These are phyloP conservation scores for Paramecium sonneborni DNA, from an alignment of 73 alveolate genomes.

Conservation along the genomic window DNA sequence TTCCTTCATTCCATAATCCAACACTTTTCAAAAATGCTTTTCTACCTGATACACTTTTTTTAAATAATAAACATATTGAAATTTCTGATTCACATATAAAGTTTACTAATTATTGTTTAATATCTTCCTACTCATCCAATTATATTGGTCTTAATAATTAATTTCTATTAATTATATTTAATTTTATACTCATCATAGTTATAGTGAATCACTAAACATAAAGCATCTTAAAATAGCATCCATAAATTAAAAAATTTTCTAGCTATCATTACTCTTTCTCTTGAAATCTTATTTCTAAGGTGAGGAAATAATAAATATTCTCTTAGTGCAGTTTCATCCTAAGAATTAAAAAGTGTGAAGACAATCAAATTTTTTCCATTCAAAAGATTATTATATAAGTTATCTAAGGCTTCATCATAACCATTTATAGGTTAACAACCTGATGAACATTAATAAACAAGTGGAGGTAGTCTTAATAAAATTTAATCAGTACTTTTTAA, in stretches of 20 bases:
- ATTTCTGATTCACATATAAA: constrained; percentile 66
- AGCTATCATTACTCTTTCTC: constrained; percentile 51
- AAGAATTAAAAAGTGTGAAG: constrained; percentile 64
- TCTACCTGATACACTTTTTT: constrained; percentile 69
- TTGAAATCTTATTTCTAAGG: constrained; percentile 51
- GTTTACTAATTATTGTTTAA: constrained; percentile 28
- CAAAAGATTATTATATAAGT: constrained; percentile 4
- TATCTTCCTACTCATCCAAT: constrained; percentile 32
- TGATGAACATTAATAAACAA: constrained; percentile 59
- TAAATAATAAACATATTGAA: constrained; percentile 67
- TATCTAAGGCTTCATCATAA: constrained; percentile 42
- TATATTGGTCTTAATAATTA: constrained; percentile 22
- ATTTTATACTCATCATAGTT: constrained; percentile 52
- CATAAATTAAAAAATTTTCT: constrained; percentile 49
- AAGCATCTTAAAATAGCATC: constrained; percentile 67
- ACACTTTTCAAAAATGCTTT: constrained; percentile 72
- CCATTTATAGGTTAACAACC: constrained; percentile 50
- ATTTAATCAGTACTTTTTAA: constrained; percentile 27
- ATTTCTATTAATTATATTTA: constrained; percentile 21
- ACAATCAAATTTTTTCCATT: constrained; percentile 15
- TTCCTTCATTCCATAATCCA: constrained; percentile 53
- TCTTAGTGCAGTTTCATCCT: constrained; percentile 70
- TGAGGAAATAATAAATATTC: constrained; percentile 64
- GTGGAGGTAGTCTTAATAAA: constrained; percentile 48
- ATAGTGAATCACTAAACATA: constrained; percentile 64